Evolutionary conservation across 2,329 filamentous ascomycete genomes (phyloP).

Genomic region (Nothophaeocryptopus gaeumannii): DNA sequence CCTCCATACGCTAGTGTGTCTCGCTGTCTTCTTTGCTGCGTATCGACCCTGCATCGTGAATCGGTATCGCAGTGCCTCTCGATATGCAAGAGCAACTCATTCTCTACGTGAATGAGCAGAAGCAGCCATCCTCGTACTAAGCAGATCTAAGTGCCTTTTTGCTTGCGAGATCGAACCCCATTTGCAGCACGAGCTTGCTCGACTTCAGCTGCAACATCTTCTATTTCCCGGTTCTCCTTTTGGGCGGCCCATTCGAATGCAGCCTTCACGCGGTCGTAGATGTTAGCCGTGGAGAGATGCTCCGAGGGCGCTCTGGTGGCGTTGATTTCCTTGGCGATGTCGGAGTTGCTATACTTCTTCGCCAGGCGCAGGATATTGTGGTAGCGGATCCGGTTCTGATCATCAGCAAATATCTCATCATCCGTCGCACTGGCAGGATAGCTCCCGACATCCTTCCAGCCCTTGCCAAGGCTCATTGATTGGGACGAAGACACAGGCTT

Average conservation of each 20-base stretch:
- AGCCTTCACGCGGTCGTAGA: neutral
- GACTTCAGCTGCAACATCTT: neutral
- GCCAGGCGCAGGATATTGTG: conserved; percentile 3
- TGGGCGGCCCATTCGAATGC: neutral
- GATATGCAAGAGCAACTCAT: too few relatives aligned
- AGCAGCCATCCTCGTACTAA: too few relatives aligned
- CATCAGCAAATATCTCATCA: conserved; percentile 11
- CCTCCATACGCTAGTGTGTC: too few relatives aligned
- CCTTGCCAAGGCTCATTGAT: neutral
- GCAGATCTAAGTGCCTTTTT: too few relatives aligned
- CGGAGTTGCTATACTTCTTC: conserved; percentile 5
- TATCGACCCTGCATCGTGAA: too few relatives aligned
- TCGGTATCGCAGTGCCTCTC: too few relatives aligned
- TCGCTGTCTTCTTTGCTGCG: too few relatives aligned
- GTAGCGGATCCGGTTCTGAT: conserved; percentile 2
- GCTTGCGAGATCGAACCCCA: neutral
- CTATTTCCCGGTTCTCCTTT: neutral
- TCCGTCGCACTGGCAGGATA: neutral
- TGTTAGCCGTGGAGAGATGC: too few relatives aligned
- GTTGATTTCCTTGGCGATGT: conserved; percentile 3
- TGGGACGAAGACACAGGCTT: too few relatives aligned
- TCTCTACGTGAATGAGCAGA: too few relatives aligned
- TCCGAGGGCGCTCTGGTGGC: neutral
- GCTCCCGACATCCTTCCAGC: conserved; percentile 1
- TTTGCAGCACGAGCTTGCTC: neutral